A percentile compares a stretch with the other conserved stretches of the same genome.
These are phyloP conservation scores for Tulasnella sp. DNA, from an alignment of 768 basidiomycete genomes.

Conservation along the genomic window DNA sequence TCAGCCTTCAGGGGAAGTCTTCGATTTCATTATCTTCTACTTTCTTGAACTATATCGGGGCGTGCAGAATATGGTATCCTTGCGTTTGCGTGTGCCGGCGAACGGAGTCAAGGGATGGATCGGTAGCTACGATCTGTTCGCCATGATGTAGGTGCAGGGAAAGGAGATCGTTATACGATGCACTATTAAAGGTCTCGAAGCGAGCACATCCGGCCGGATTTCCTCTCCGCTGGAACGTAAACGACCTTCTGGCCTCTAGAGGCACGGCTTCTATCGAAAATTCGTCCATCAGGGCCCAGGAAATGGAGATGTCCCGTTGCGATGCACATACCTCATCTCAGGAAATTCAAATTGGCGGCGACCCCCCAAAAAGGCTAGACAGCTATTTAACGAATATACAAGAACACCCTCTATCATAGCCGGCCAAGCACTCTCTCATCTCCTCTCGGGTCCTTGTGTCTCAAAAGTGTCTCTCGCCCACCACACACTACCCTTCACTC, in stretches of 20 bases:
- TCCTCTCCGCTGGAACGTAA: not conserved
- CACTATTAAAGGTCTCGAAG: not conserved
- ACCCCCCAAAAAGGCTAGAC: not conserved
- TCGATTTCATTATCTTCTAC: too few species aligned
- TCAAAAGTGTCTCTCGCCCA: not conserved
- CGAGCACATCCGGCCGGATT: not conserved
- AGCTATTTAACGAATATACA: not conserved
- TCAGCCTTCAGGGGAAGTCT: too few species aligned
- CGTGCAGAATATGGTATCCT: too few species aligned
- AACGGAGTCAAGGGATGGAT: too few species aligned
- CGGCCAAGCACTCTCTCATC: not conserved
- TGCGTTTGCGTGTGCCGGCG: too few species aligned
- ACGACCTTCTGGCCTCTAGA: not conserved
- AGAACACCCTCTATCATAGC: not conserved
- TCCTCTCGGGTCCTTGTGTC: not conserved
- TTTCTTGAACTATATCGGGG: too few species aligned
- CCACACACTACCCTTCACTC: not conserved
- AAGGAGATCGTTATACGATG: not conserved
- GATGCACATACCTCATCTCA: not conserved
- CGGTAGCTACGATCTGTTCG: not conserved
- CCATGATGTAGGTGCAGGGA: not conserved
- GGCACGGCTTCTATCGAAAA: not conserved
- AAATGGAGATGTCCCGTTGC: not conserved
- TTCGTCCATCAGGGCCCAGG: not conserved
- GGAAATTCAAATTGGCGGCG: not conserved